A percentile compares a stretch with the other conserved stretches of the same genome.
Conservation (phyloP, 768 basidiomycete species). For the Termitomyces sp. region DNA sequence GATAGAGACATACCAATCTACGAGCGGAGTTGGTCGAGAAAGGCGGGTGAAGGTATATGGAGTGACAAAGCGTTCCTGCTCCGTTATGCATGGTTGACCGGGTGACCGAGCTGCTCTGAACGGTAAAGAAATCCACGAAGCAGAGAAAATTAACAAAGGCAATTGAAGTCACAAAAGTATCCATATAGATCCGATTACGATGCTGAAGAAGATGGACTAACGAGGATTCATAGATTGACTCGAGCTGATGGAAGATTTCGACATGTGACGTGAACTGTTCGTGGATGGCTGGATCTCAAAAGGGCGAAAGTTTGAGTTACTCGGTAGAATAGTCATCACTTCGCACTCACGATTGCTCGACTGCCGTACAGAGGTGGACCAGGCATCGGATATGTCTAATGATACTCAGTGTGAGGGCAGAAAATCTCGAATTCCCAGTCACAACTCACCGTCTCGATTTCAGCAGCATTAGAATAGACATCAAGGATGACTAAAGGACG, state of each 20-base stretch:
- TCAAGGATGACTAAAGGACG: conserved; percentile 32
- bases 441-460: conserved; percentile 24
- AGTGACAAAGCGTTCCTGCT: neutral
- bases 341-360: neutral
- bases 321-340: neutral
- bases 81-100: too few relatives aligned
- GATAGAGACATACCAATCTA: too few relatives aligned
- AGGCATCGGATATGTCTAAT: conserved; percentile 33
- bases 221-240: conserved; percentile 15
- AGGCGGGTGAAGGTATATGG: neutral
- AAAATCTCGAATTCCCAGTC: too few relatives aligned
- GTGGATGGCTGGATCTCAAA: conserved; percentile 2
- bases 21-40: neutral
- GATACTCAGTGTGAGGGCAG: neutral
- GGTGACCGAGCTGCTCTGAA: too few relatives aligned
- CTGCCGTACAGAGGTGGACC: conserved; percentile 46
- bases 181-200: too few relatives aligned
- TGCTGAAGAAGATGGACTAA: too few relatives aligned
- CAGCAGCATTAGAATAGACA: conserved; percentile 35
- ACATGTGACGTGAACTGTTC: neutral
- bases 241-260: conserved; percentile 10
- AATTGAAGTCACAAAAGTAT: too few relatives aligned
- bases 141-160: too few relatives aligned
- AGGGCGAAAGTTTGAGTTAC: neutral
- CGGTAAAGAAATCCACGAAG: too few relatives aligned